phyloP scores from a whole-genome alignment of 371 early-diverging fungal genomes.

The Vittaforma corneae region DNA sequence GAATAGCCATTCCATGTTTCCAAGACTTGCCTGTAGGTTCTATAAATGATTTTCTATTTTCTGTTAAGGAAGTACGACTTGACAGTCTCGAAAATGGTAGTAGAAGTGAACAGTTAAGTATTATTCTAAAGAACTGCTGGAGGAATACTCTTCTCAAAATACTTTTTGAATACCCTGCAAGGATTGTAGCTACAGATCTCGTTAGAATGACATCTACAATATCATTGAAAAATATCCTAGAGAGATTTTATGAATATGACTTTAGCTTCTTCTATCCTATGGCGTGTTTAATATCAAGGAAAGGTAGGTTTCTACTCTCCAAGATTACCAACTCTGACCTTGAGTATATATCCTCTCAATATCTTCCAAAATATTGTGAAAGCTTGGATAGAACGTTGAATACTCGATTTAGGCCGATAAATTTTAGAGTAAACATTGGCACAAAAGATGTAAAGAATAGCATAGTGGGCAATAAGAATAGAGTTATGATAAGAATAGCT shows the following conservation, averaged over 20 bases:
- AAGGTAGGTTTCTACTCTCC: constrained; percentile 3
- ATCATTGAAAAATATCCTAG: no score
- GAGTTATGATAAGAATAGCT: neutral
- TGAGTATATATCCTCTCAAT: neutral
- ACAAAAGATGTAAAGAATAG: neutral
- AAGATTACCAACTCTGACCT: neutral
- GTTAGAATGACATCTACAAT: no score
- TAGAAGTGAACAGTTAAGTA: neutral
- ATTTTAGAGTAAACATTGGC: neutral
- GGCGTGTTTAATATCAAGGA: constrained; percentile 9
- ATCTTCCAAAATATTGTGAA: neutral
- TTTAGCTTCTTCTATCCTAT: constrained; percentile 9
- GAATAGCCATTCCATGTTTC: neutral
- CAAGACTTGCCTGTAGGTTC: neutral
- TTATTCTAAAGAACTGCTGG: neutral
- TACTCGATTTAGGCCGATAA: neutral
- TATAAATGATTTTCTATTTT: neutral
- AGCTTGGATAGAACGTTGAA: neutral
- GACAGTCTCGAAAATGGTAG: neutral
- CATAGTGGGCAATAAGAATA: neutral
- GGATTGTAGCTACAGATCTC: no score
- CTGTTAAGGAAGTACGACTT: neutral
- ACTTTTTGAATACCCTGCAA: neutral
- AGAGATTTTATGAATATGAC: neutral
- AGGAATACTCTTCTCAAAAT: neutral